Conservation (phyloP, 139 green algal species). For the Tetradesmus lagerheimii region DNA sequence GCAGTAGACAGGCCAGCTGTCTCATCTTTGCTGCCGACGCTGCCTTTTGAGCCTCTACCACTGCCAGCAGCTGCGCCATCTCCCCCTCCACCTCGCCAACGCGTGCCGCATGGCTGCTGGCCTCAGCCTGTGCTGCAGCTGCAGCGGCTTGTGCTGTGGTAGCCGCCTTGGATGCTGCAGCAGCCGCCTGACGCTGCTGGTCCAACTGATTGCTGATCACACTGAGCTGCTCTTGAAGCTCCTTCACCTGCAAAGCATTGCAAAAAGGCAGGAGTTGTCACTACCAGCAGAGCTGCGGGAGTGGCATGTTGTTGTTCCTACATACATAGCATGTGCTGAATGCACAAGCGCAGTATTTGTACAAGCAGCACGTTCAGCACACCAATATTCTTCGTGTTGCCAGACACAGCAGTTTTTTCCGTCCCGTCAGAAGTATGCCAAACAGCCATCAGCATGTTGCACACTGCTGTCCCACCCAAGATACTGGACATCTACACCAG, state of each 20-base stretch:
- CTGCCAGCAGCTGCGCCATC: constrained; percentile 72
- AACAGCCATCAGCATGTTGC: too few relatives aligned
- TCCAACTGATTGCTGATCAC: constrained; percentile 22
- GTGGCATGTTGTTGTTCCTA: neutral
- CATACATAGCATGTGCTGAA: neutral
- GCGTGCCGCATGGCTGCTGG: constrained; percentile 26
- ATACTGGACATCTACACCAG: too few relatives aligned
- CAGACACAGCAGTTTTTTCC: too few relatives aligned
- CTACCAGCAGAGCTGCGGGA: too few relatives aligned
- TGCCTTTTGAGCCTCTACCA: constrained; percentile 72
- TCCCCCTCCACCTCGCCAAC: constrained; percentile 75
- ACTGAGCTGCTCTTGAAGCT: constrained; percentile 20
- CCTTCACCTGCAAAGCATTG: constrained; percentile 14
- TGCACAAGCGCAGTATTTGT: too few relatives aligned
- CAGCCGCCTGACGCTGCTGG: constrained; percentile 50
- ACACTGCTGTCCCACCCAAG: too few relatives aligned
- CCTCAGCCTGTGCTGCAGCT: constrained; percentile 53
- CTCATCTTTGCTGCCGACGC: constrained; percentile 72
- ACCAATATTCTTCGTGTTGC: too few relatives aligned
- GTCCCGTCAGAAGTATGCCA: too few relatives aligned
- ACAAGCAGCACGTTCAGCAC: too few relatives aligned
- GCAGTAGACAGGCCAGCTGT: constrained; percentile 67
- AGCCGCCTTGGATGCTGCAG: constrained; percentile 25
- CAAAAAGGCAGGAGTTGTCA: neutral
- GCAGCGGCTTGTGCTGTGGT: constrained; percentile 36